phyloP scores from a whole-genome alignment of 2,329 filamentous ascomycete species.

The Diaporthe nobilis region DNA sequence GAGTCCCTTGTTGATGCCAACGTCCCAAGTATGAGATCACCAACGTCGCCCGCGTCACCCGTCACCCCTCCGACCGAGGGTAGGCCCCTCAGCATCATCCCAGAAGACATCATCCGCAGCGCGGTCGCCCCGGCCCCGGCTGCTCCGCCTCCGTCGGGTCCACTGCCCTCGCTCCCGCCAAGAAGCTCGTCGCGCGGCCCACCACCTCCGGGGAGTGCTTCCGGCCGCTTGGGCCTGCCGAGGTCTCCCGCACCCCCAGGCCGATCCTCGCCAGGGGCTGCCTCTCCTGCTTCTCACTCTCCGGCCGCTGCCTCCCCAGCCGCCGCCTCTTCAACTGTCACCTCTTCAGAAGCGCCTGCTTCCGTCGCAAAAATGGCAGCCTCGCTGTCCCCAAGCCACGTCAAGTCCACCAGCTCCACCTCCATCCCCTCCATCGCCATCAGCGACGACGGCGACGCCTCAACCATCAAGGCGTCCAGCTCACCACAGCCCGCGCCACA shows the following conservation, averaged over 20 bases:
- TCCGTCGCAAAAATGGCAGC: conserved; percentile 6
- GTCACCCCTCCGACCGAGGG: conserved; percentile 52
- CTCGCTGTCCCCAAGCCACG: background rate
- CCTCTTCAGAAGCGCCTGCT: background rate
- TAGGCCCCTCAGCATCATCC: conserved; percentile 39
- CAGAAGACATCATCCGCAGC: conserved; percentile 24
- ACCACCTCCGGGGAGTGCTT: conserved; percentile 11
- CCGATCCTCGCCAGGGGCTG: background rate
- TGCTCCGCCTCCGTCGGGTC: conserved; percentile 11
- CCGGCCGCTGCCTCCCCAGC: background rate
- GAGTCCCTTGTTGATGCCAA: conserved; percentile 41
- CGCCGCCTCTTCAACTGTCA: background rate
- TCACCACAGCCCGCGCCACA: background rate
- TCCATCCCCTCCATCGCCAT: conserved; percentile 22
- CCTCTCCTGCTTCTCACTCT: background rate
- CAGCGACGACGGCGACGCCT: conserved; percentile 30
- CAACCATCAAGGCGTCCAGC: conserved; percentile 25
- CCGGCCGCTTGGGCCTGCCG: background rate
- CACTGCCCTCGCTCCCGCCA: conserved; percentile 29
- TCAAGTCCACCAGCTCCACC: conserved; percentile 24
- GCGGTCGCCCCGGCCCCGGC: background rate
- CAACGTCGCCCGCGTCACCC: conserved; percentile 62
- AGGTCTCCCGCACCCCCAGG: conserved; percentile 22
- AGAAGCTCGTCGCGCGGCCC: conserved; percentile 15
- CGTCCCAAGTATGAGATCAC: conserved; percentile 53